Evolutionary conservation across 192 early-diverging fungal genomes (phyloP).

Genomic region (Linnemannia elongata): DNA sequence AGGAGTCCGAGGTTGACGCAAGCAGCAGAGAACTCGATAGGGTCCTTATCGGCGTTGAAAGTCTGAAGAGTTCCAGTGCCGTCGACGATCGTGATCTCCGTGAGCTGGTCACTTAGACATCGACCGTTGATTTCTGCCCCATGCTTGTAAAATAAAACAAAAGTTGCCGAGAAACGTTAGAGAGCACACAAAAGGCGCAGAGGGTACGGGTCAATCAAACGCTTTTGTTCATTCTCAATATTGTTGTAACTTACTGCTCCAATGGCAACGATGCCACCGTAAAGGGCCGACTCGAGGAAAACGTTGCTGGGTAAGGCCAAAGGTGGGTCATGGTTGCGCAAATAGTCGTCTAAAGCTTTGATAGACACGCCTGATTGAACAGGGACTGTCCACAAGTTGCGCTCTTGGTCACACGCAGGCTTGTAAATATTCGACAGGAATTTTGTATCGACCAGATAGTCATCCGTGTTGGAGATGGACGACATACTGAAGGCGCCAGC

Average conservation of each 20-base stretch:
- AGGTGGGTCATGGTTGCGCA: conserved; percentile 42
- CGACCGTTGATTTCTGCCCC: conserved; percentile 10
- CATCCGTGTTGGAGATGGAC: conserved; percentile 28
- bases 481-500: conserved; percentile 29
- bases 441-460: conserved; percentile 26
- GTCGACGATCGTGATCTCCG: conserved; percentile 16
- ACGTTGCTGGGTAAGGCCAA: conserved; percentile 22
- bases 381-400: conserved; percentile 21
- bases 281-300: conserved; percentile 10
- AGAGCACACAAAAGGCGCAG: conserved; percentile 3
- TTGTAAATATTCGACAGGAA: conserved; percentile 22
- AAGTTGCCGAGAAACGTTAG: neutral
- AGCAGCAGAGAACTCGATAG: conserved; percentile 3
- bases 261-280: conserved; percentile 9
- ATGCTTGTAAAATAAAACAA: conserved; percentile 17
- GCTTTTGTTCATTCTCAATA: neutral
- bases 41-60: conserved; percentile 1
- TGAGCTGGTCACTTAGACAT: conserved; percentile 15
- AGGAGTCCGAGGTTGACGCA: conserved; percentile 28
- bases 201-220: neutral
- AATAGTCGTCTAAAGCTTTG: conserved; percentile 20
- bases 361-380: conserved; percentile 34
- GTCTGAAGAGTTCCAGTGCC: neutral
- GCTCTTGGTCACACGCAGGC: neutral
- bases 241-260: conserved; percentile 18